Evolutionary conservation across 2,329 filamentous ascomycete species (phyloP).

Genomic region (Emergomyces pasteurianus): DNA sequence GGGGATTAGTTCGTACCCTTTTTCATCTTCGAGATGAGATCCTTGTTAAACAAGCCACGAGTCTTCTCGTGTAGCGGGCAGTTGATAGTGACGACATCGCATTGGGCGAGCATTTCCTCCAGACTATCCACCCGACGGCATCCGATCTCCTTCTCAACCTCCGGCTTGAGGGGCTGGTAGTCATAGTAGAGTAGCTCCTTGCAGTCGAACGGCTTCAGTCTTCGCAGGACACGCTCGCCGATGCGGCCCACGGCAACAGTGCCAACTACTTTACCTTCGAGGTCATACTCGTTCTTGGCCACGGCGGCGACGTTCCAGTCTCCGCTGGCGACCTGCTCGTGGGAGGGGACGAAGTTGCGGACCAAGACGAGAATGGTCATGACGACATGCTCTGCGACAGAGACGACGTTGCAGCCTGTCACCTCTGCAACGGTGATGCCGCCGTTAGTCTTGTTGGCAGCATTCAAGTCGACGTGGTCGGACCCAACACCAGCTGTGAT

Average conservation of each 20-base stretch:
- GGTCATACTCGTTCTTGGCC: conserved; percentile 96
- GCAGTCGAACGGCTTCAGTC: conserved; percentile 96
- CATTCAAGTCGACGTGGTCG: conserved; percentile 94
- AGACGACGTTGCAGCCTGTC: conserved; percentile 96
- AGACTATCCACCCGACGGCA: conserved; percentile 77
- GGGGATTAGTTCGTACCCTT: conserved; percentile 52
- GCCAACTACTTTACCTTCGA: conserved; percentile 94
- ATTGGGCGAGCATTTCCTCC: conserved; percentile 89
- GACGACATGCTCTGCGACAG: conserved; percentile 95
- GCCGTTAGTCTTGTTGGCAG: conserved; percentile 96
- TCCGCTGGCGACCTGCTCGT: conserved; percentile 79
- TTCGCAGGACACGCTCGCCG: conserved; percentile 90
- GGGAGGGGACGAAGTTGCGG: conserved; percentile 96
- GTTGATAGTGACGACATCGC: conserved; percentile 98
- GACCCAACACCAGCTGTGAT: conserved; percentile 96
- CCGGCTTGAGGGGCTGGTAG: conserved; percentile 83
- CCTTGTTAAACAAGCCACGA: conserved; percentile 93
- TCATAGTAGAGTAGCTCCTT: conserved; percentile 99
- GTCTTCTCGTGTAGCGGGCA: conserved; percentile 99
- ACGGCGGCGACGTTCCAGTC: conserved; percentile 94
- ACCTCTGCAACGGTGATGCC: conserved; percentile 96
- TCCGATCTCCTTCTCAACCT: conserved; percentile 91
- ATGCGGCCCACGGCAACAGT: conserved; percentile 97
- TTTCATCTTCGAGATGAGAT: conserved; percentile 98
- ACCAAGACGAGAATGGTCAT: conserved; percentile 97